Evolutionary conservation across 2,329 filamentous ascomycete species (phyloP).

Genomic region (Fusarium goolgardi): DNA sequence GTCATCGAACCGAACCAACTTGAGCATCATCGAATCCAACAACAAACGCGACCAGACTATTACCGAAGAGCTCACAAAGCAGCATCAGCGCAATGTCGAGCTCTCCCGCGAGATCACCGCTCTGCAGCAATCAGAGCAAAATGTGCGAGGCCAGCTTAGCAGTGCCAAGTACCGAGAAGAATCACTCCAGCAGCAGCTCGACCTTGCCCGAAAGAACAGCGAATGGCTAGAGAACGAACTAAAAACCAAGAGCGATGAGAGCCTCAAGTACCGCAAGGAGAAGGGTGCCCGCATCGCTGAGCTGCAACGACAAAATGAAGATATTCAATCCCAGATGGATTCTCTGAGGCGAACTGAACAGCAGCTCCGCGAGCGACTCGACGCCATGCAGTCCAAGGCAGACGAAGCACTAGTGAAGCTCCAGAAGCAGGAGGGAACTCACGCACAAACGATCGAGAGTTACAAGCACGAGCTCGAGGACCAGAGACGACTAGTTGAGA

Average conservation of each 20-base stretch:
- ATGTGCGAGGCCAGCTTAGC: constrained; percentile 80
- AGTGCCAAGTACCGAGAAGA: constrained; percentile 92
- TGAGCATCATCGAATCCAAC: constrained; percentile 90
- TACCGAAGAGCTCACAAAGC: constrained; percentile 84
- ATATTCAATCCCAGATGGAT: constrained; percentile 81
- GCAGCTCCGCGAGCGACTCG: constrained; percentile 81
- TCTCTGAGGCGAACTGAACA: constrained; percentile 83
- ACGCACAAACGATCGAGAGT: constrained; percentile 83
- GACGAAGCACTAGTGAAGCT: constrained; percentile 85
- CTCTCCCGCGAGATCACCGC: constrained; percentile 83
- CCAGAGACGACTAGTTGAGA: constrained; percentile 81
- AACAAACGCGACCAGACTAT: constrained; percentile 86
- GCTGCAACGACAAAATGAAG: constrained; percentile 88
- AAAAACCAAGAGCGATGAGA: constrained; percentile 88
- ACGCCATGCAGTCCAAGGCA: constrained; percentile 85
- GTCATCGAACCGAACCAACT: constrained; percentile 89
- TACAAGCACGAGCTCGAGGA: constrained; percentile 89
- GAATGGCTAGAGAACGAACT: constrained; percentile 95
- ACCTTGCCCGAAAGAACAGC: constrained; percentile 86
- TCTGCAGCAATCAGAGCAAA: constrained; percentile 86
- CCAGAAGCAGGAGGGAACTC: constrained; percentile 86
- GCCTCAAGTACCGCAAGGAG: constrained; percentile 91
- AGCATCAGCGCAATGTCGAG: constrained; percentile 88
- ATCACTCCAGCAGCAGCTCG: constrained; percentile 88
- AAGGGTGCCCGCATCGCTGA: constrained; percentile 91